phyloP scores from a whole-genome alignment of 352 stramenopile genomes.

The Poterioochromonas sp. region DNA sequence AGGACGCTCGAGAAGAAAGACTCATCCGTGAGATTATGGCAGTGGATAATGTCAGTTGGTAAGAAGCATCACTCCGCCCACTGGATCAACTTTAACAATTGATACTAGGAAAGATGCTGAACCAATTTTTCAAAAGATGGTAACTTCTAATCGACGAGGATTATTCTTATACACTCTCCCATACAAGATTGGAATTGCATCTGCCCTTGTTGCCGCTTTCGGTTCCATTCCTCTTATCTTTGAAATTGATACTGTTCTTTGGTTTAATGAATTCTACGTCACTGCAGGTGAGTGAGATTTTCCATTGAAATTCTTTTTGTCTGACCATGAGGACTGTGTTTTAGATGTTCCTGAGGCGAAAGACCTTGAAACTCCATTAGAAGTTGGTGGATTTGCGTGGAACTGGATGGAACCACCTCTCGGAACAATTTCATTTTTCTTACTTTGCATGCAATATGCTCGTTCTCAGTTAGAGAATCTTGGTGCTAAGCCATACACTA shows the following conservation, averaged over 20 bases:
- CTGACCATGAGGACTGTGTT: neutral
- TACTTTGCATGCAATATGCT: conserved; percentile 32
- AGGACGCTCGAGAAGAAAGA: conserved; percentile 34
- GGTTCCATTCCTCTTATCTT: conserved; percentile 35
- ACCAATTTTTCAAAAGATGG: conserved; percentile 2
- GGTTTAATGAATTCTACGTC: conserved; percentile 38
- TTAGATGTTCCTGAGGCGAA: conserved; percentile 32
- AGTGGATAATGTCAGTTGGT: conserved; percentile 32
- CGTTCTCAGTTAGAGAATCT: conserved; percentile 34
- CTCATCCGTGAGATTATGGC: conserved; percentile 35
- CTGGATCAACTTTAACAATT: neutral
- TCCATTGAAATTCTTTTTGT: neutral
- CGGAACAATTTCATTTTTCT: conserved; percentile 26
- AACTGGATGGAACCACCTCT: conserved; percentile 38
- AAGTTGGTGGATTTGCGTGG: conserved; percentile 34
- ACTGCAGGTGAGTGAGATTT: neutral
- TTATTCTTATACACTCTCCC: conserved; percentile 24
- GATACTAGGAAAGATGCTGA: conserved; percentile 21
- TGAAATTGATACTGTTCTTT: conserved; percentile 30
- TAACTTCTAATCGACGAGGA: neutral
- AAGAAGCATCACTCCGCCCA: neutral
- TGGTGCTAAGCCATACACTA: conserved; percentile 29
- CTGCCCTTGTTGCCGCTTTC: neutral
- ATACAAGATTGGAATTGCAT: conserved; percentile 29
- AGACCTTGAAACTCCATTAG: conserved; percentile 34